Conservation (phyloP, 257 asterid species). For the Coffea canephora region DNA sequence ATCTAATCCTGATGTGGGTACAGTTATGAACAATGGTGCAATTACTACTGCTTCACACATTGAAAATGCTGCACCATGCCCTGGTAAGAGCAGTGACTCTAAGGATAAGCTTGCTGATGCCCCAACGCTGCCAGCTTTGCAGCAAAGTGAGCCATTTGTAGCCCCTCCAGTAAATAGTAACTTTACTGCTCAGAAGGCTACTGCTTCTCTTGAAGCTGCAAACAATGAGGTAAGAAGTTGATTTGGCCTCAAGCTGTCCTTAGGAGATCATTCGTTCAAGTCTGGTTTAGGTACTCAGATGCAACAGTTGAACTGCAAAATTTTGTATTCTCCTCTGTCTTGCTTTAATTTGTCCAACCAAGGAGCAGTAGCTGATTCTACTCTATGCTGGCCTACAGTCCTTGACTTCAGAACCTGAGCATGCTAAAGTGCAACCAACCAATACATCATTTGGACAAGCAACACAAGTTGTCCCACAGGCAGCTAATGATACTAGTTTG, state of each 20-base stretch:
- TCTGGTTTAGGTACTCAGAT: background rate
- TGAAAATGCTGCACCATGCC: constrained; percentile 17
- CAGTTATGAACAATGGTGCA: constrained; percentile 21
- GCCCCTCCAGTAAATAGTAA: constrained; percentile 8
- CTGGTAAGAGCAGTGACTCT: constrained; percentile 11
- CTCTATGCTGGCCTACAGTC: constrained; percentile 32
- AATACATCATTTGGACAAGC: constrained; percentile 33
- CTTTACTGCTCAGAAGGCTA: constrained; percentile 27
- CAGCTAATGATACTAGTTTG: constrained; percentile 24
- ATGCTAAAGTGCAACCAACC: constrained; percentile 26
- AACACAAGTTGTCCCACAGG: constrained; percentile 28
- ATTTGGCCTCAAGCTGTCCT: background rate
- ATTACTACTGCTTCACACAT: constrained; percentile 19
- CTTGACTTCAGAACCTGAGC: constrained; percentile 24
- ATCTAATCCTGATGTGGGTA: constrained; percentile 13
- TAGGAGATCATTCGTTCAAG: background rate
- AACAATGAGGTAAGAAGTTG: constrained; percentile 32
- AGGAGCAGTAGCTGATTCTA: constrained; percentile 2
- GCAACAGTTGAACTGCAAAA: background rate
- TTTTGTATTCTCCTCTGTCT: background rate
- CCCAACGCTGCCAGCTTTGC: constrained; percentile 12
- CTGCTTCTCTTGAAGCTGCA: constrained; percentile 25
- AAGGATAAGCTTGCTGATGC: constrained; percentile 18
- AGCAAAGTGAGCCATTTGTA: constrained; percentile 22
- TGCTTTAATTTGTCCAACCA: background rate